Conservation (phyloP, 176 grass and related monocot genomes). For the Musa troglodytarum region DNA sequence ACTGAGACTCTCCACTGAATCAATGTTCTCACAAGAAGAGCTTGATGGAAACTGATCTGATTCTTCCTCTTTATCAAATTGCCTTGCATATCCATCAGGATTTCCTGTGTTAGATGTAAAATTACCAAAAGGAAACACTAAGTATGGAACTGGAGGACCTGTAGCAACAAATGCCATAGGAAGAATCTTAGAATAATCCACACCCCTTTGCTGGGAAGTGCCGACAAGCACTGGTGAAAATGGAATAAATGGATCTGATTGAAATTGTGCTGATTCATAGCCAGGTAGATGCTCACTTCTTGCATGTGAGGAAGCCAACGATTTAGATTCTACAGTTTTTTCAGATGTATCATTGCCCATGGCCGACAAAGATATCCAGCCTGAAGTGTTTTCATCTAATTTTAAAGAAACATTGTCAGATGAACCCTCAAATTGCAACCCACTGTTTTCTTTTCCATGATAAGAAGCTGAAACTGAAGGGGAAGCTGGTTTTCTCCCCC, state of each 20-base stretch:
- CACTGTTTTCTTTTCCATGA: conserved; percentile 35
- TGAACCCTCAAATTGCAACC: conserved; percentile 46
- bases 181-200: conserved; percentile 43
- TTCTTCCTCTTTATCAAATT: conserved; percentile 53
- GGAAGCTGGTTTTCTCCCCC: conserved; percentile 52
- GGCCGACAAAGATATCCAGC: conserved; percentile 31
- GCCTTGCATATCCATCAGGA: conserved; percentile 34
- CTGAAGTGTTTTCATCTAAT: conserved; percentile 34
- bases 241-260: conserved; percentile 50
- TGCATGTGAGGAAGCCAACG: conserved; percentile 19
- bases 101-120: conserved; percentile 23
- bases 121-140: conserved; percentile 33
- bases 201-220: conserved; percentile 49
- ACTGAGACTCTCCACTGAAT: conserved; percentile 34
- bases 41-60: conserved; percentile 35
- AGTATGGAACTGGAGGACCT: conserved; percentile 58
- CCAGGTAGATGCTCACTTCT: conserved; percentile 42
- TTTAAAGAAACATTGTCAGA: conserved; percentile 34
- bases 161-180: conserved; percentile 51
- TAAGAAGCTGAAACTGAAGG: conserved; percentile 15
- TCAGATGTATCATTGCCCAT: conserved; percentile 49
- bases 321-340: conserved; percentile 21
- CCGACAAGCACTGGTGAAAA: conserved; percentile 44
- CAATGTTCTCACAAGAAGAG: conserved; percentile 33
- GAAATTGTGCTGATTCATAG: conserved; percentile 35